These are phyloP conservation scores for Calocybe gangraenosa DNA, from an alignment of 768 basidiomycete genomes.

Conservation along the genomic window DNA sequence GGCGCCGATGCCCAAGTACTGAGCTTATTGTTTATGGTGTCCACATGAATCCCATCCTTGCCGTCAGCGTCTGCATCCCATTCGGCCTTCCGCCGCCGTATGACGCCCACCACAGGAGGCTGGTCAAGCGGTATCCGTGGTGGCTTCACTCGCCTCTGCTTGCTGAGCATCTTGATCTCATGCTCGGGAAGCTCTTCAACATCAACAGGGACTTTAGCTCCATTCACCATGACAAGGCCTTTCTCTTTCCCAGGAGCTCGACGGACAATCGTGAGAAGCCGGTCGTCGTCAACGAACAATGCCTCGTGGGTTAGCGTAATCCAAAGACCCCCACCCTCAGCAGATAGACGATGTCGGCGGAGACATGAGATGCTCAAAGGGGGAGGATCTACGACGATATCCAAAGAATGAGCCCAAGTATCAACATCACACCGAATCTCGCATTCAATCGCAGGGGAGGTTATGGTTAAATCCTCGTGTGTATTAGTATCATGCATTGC, in stretches of 20 bases:
- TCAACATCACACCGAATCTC: slow-evolving; percentile 91
- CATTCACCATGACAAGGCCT: slow-evolving; percentile 85
- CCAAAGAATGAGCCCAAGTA: slow-evolving; percentile 78
- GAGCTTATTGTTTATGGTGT: slow-evolving; percentile 12
- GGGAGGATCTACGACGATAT: slow-evolving; percentile 91
- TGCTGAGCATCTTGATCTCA: slow-evolving; percentile 79
- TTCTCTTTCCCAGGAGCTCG: slow-evolving; percentile 77
- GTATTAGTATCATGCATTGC: slow-evolving; percentile 9
- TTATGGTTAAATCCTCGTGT: slow-evolving; percentile 25
- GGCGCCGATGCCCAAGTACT: slow-evolving; percentile 56
- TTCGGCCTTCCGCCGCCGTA: slow-evolving; percentile 66
- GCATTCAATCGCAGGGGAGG: slow-evolving; percentile 67
- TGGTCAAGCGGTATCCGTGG: slow-evolving; percentile 89
- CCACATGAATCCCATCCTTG: slow-evolving; percentile 16
- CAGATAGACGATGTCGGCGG: slow-evolving; percentile 80
- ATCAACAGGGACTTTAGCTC: slow-evolving; percentile 79
- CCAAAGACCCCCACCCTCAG: slow-evolving; percentile 92
- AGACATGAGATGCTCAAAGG: slow-evolving; percentile 80
- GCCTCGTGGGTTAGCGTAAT: slow-evolving; percentile 86
- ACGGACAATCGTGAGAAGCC: slow-evolving; percentile 69
- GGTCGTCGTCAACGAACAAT: slow-evolving; percentile 71
- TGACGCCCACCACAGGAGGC: slow-evolving; percentile 73
- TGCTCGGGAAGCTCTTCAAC: slow-evolving; percentile 83
- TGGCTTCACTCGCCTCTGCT: slow-evolving; percentile 85
- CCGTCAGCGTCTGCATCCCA: slow-evolving; percentile 57